Base-by-base conservation (phyloP, 106 monocot species). In the Iris macrosiphon region DNA sequence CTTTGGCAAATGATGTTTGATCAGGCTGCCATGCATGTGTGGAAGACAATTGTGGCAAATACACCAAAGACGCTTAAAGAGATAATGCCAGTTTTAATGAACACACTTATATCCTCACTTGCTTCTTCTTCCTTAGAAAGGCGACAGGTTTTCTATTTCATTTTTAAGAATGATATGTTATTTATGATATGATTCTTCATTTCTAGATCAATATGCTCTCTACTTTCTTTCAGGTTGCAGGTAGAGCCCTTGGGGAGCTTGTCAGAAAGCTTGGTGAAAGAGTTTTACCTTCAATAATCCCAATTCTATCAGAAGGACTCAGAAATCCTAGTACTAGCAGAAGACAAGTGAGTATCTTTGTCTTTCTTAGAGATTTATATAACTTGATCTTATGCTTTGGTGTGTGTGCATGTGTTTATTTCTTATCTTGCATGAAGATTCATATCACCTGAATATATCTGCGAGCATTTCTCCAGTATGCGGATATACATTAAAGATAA, bases 41-140 rank as follows among this genome's bases (percentile, higher is more conserved):
- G 96, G 96, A 98, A 98, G 67, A 98, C 96, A 33, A 83, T 98
- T 64, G 96, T 98, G 20, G 82, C 90, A 26, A 98, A 98, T 70
- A 98, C 96, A 55, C 96, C 96, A 43, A 98, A 80, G 58, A 98
- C 96, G 54, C 77, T 98, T 0, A 98, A 98, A 57, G 96, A 98
- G 83, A 98, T 98, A 55, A 83, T 98, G 96, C 96, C 90, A 31
- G 72, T 90, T 57, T 59, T 98, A 45, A 98, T 98, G 96, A 68
- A 74, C 48, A 98, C 78, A 32, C 82, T 98, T 45, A 87, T 98
- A 55, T 87, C 87, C 26, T 98, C 96, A 59, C 82, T 98, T 57
- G 90, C 96, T 18, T 87, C 96, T 49, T 45, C 90, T 44, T 90
- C 90, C 14, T 80, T 70, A 13, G 96, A 98, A 61, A 77, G 96